Evolutionary conservation across 371 early-diverging fungal genomes (phyloP).

Genomic region (Actinomortierella wolfii): DNA sequence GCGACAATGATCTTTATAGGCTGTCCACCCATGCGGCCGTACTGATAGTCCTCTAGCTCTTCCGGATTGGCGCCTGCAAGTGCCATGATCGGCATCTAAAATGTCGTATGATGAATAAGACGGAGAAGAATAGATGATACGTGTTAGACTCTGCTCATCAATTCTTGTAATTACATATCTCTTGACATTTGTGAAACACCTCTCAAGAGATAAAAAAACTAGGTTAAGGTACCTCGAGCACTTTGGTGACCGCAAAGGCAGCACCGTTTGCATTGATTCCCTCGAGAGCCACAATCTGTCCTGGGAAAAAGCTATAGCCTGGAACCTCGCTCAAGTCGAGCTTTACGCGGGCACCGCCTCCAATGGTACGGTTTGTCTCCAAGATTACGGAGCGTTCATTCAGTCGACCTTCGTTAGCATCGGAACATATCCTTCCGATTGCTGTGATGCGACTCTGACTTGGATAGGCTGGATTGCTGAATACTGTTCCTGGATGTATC

Average conservation of each 20-base stretch:
- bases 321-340: slow-evolving; percentile 60
- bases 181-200: not conserved
- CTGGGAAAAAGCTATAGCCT: slow-evolving; percentile 71
- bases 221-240: slow-evolving; percentile 45
- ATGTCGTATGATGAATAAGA: not conserved
- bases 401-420: slow-evolving; percentile 64
- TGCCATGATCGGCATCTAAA: slow-evolving; percentile 42
- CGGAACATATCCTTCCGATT: slow-evolving; percentile 81
- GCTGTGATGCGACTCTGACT: slow-evolving; percentile 56
- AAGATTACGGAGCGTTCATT: slow-evolving; percentile 72
- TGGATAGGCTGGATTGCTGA: slow-evolving; percentile 68
- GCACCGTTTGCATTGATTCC: slow-evolving; percentile 53
- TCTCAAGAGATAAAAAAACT: no score
- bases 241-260: slow-evolving; percentile 47
- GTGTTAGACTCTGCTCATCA: not conserved
- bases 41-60: slow-evolving; percentile 34
- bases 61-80: slow-evolving; percentile 28
- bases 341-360: slow-evolving; percentile 72
- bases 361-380: slow-evolving; percentile 76
- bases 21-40: slow-evolving; percentile 31
- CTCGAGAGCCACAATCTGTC: slow-evolving; percentile 62
- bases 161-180: not conserved
- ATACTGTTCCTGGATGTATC: slow-evolving; percentile 52
- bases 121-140: not conserved
- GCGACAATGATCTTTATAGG: slow-evolving; percentile 75